Percentiles rank a stretch among this genome's conserved stretches.
These are phyloP conservation scores for Ochetophila trinervis DNA, from an alignment of 306 rosid genomes.

Conservation along the genomic window DNA sequence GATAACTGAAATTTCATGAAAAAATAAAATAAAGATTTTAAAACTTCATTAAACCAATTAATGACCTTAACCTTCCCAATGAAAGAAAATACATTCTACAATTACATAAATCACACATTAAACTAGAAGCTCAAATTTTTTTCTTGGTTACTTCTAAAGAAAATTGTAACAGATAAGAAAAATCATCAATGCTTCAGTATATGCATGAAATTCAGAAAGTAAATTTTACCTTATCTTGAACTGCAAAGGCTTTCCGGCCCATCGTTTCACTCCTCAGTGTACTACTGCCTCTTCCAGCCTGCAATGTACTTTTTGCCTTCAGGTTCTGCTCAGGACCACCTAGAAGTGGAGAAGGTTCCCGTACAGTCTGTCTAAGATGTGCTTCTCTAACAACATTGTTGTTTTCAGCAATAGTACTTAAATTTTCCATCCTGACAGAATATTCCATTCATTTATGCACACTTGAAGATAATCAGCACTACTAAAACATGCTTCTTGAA, in stretches of 20 bases:
- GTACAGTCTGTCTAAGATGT: slow-evolving; percentile 33
- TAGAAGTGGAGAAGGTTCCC: slow-evolving; percentile 35
- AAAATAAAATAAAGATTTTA: no score
- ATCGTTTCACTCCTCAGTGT: slow-evolving; percentile 59
- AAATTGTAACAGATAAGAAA: background rate
- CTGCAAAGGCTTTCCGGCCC: slow-evolving; percentile 72
- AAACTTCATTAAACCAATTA: no score
- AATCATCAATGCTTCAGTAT: slow-evolving; percentile 11
- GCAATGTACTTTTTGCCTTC: slow-evolving; percentile 31
- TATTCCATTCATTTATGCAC: slow-evolving; percentile 19
- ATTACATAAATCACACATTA: background rate
- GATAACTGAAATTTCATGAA: no score
- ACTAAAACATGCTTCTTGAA: slow-evolving; percentile 10
- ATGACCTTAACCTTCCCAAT: no score
- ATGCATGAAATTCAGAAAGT: slow-evolving; percentile 13
- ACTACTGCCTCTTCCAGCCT: slow-evolving; percentile 38
- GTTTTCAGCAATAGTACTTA: slow-evolving; percentile 25
- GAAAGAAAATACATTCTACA: background rate
- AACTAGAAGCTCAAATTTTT: background rate
- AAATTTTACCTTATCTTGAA: slow-evolving; percentile 86
- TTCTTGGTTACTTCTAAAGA: slow-evolving; percentile 1
- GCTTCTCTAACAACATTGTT: slow-evolving; percentile 39
- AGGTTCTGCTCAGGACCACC: slow-evolving; percentile 49
- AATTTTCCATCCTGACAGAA: slow-evolving; percentile 47
- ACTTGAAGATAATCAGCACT: background rate